Conservation (phyloP, 306 rosid species). For the Corylus heterophylla region DNA sequence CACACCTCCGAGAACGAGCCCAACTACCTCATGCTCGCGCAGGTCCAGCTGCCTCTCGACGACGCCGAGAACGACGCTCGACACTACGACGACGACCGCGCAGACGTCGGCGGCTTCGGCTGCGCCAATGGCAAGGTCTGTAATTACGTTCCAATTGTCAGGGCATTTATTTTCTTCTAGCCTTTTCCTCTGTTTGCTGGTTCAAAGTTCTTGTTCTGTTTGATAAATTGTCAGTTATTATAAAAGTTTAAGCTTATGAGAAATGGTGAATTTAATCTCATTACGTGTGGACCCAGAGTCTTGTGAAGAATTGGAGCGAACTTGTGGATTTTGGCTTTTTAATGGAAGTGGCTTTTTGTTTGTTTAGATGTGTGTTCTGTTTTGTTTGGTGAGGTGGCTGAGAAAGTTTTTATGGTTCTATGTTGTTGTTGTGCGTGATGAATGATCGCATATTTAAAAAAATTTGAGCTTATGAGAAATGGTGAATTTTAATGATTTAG, state of each 20-base stretch:
- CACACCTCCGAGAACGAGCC: conserved; percentile 98
- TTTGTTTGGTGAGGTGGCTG: neutral
- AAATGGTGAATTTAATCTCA: no score
- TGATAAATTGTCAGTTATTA: no score
- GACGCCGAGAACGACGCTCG: conserved; percentile 94
- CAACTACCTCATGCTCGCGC: conserved; percentile 93
- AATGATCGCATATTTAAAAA: no score
- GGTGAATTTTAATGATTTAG: no score
- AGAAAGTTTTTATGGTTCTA: neutral
- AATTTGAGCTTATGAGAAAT: no score
- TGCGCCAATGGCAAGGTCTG: conserved; percentile 83
- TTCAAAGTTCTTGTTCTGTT: no score
- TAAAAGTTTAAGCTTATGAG: no score
- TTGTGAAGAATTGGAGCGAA: no score
- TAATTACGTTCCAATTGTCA: neutral
- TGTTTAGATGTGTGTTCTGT: no score
- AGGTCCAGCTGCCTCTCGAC: conserved; percentile 93
- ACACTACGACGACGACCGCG: conserved; percentile 85
- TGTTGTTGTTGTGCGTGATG: neutral
- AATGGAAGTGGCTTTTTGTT: no score
- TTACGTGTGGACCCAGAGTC: no score
- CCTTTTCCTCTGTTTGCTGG: neutral
- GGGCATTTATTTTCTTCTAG: neutral
- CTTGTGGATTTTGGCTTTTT: no score
- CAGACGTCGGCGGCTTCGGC: conserved; percentile 84